Base-by-base conservation (phyloP, 345 rosid species). In the Eutrema heterophyllum region DNA sequence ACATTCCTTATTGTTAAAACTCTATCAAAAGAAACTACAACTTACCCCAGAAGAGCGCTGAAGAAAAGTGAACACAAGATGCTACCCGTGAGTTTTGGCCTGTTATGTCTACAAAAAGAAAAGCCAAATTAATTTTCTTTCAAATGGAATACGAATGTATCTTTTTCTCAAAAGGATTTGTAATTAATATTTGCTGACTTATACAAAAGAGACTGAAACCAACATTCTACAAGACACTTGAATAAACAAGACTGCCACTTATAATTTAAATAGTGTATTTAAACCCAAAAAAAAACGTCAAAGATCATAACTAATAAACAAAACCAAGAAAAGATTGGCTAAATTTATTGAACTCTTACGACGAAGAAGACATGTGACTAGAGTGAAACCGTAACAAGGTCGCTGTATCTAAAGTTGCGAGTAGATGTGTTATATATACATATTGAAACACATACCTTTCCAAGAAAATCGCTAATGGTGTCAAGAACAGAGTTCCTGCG, bases 381-480 rank as follows among this genome's bases (percentile, higher is more conserved):
- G 36, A 53, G 8, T 53, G 16, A 53, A 53, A 11, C 59, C 35
- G 18, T 54, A 7, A 54, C 2, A 30, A 29, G 21, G 39, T 54
- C 39, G 16, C 41, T 32, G 38, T 54, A 54, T 33, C 6, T 13
- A 55, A 32, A 55, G 41, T 12, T 33, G 11, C 41, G 41, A 26
- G 63, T 72, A 60, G 9, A 36, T 63, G 52, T 40, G 16, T 62
- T n/a, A 44, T 30, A 32, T 1, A 3, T 15, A 45, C 14, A 51
- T 12, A 35, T n/a, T 3, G 7, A 68, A 30, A 69, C 32, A 72
- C 52, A 24, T 80, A 93, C 98, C 92, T 87, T 79, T 93, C 97
- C 70, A 76, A 75, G 51, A 88, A 79, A 70, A 80, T 82, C 16
- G 87, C 88, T 49, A 90, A 74, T 10, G 98, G 97, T 45, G 73